Evolutionary conservation across 306 rosid species (phyloP).

Genomic region (Pyrus pyrifolia): DNA sequence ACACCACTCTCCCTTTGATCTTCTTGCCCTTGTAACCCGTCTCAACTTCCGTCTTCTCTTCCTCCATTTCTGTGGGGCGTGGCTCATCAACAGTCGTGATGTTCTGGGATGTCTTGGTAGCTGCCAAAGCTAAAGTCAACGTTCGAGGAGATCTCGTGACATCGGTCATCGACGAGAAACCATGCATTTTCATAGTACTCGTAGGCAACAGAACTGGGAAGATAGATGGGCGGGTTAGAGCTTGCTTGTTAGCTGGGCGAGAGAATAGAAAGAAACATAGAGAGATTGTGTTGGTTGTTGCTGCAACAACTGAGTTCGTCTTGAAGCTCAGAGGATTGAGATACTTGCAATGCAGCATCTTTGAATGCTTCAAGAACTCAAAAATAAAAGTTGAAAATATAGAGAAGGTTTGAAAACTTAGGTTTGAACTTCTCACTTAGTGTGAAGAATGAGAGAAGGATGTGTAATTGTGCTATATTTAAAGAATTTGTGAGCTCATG

Average conservation of each 20-base stretch:
- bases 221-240: too few relatives aligned
- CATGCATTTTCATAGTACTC: not conserved
- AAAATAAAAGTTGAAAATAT: not conserved
- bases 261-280: too few relatives aligned
- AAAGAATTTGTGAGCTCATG: not conserved
- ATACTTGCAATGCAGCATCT: not conserved
- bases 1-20: constrained; percentile 50
- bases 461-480: not conserved
- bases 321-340: not conserved
- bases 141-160: not conserved
- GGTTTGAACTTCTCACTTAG: not conserved
- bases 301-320: not conserved
- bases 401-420: not conserved
- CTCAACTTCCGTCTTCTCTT: not conserved
- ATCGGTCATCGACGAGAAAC: not conserved
- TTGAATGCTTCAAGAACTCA: not conserved
- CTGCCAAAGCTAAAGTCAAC: not conserved
- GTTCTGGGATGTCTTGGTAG: not conserved
- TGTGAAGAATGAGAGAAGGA: not conserved
- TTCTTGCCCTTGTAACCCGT: not conserved
- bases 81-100: not conserved
- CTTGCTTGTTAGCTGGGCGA: too few relatives aligned
- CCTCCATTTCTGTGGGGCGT: not conserved
- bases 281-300: not conserved
- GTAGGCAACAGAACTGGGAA: not conserved